phyloP scores from a whole-genome alignment of 805 yeast species.

The Ogataea thermomethanolica region DNA sequence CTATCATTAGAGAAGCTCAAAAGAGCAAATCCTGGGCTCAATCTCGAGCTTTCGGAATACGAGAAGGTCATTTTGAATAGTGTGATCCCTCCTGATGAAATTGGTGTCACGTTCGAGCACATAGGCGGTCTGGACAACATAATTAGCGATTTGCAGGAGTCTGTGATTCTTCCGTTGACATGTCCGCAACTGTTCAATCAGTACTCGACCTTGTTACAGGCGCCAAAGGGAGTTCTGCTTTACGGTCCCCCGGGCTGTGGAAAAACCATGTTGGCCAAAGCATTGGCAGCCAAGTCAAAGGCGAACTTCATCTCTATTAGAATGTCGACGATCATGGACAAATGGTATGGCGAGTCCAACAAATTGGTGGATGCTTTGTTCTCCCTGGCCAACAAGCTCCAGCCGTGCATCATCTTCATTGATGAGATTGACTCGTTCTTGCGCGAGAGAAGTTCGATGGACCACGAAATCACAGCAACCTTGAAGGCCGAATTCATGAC shows the following conservation, averaged over 20 bases:
- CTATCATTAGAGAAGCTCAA: constrained; percentile 56
- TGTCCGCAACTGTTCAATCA: constrained; percentile 71
- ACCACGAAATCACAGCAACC: constrained; percentile 94
- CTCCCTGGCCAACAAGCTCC: constrained; percentile 81
- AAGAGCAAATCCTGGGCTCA: constrained; percentile 53
- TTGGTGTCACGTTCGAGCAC: constrained; percentile 70
- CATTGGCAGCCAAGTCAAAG: constrained; percentile 85
- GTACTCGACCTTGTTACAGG: constrained; percentile 67
- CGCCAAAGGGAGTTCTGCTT: constrained; percentile 90
- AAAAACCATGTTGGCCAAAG: constrained; percentile 95
- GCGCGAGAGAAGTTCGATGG: constrained; percentile 76
- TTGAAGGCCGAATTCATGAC: constrained; percentile 97
- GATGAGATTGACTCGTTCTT: constrained; percentile 96
- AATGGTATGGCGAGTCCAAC: constrained; percentile 96
- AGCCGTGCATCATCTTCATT: constrained; percentile 92
- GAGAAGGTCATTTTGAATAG: constrained; percentile 75
- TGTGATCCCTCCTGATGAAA: constrained; percentile 81
- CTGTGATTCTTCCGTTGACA: constrained; percentile 83
- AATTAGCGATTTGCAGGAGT: constrained; percentile 80
- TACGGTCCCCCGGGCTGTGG: constrained; percentile 99
- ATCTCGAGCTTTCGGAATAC: constrained; percentile 59
- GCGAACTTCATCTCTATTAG: constrained; percentile 89
- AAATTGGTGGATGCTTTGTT: constrained; percentile 92
- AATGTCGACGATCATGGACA: constrained; percentile 93
- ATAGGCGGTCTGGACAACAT: constrained; percentile 86